A percentile compares a stretch with the other conserved stretches of the same genome.
phyloP scores from a whole-genome alignment of 192 early-diverging fungal genomes.

The Coemansia sp. region DNA sequence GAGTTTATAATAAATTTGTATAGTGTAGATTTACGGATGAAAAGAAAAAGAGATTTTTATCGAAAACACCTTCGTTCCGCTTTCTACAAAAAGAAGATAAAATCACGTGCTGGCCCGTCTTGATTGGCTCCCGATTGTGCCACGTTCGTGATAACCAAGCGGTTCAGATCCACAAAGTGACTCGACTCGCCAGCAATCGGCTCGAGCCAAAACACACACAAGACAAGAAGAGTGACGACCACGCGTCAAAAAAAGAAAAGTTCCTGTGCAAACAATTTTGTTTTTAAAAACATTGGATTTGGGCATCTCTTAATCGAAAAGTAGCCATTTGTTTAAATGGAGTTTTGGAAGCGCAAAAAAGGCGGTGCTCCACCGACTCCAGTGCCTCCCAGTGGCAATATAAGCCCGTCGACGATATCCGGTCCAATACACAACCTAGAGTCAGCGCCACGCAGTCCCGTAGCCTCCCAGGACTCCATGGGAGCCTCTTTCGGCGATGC shows the following conservation, averaged over 20 bases:
- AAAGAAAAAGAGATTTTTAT: background rate
- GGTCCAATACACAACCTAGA: conserved; percentile 52
- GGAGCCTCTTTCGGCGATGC: conserved; percentile 15
- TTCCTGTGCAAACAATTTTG: no score
- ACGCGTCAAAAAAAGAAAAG: background rate
- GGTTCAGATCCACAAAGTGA: background rate
- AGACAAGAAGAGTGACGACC: background rate
- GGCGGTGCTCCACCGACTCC: conserved; percentile 13
- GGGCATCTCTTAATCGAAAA: no score
- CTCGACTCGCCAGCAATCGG: background rate
- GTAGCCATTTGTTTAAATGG: conserved; percentile 29
- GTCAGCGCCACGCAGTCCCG: conserved; percentile 14
- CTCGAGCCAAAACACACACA: background rate
- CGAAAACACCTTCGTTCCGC: background rate
- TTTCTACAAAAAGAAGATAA: background rate
- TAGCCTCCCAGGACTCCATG: background rate
- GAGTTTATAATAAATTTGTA: background rate
- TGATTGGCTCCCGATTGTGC: conserved; percentile 15
- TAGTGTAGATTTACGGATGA: background rate
- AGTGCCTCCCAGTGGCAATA: conserved; percentile 12
- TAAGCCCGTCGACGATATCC: conserved; percentile 39
- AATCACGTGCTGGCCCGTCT: conserved; percentile 17
- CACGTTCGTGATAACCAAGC: conserved; percentile 18
- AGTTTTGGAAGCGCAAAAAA: conserved; percentile 55
- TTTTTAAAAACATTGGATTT: background rate